phyloP scores from a whole-genome alignment of 495 filamentous ascomycete genomes.

The Aspergillus hancockii region DNA sequence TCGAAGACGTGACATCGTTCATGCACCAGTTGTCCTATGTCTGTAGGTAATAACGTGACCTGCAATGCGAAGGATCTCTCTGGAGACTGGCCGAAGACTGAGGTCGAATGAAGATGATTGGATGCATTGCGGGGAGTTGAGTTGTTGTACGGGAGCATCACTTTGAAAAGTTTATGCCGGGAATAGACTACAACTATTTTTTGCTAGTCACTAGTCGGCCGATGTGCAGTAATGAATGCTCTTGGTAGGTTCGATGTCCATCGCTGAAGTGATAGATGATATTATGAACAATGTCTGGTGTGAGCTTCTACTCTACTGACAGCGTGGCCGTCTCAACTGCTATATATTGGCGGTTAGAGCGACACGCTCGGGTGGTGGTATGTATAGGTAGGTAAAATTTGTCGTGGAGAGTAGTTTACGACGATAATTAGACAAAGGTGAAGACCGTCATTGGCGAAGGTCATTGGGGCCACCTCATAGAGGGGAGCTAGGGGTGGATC shows the following conservation, averaged over 20 bases:
- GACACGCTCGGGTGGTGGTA: constrained; percentile 11
- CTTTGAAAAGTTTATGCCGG: constrained; percentile 19
- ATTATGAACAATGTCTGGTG: neutral
- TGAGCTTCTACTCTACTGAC: neutral
- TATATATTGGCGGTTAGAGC: constrained; percentile 9
- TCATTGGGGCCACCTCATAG: constrained; percentile 5
- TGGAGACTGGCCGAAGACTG: neutral
- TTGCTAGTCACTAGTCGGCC: neutral
- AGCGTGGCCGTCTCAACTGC: neutral
- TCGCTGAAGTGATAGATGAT: neutral
- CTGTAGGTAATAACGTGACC: neutral
- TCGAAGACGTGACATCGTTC: neutral
- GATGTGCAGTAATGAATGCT: neutral
- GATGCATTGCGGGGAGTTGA: constrained; percentile 15
- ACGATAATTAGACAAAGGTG: neutral
- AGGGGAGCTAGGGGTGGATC: neutral
- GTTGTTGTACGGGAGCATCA: constrained; percentile 21
- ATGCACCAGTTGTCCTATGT: constrained; percentile 3
- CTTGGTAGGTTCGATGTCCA: neutral
- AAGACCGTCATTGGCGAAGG: neutral
- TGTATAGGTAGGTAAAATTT: neutral
- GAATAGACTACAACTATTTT: neutral
- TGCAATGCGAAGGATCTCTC: neutral
- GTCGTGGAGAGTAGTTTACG: neutral
- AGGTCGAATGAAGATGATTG: constrained; percentile 12